Percentiles rank a stretch among this genome's conserved stretches.
Evolutionary conservation across 371 early-diverging fungal genomes (phyloP).

Genomic region (Mortierella polycephala): DNA sequence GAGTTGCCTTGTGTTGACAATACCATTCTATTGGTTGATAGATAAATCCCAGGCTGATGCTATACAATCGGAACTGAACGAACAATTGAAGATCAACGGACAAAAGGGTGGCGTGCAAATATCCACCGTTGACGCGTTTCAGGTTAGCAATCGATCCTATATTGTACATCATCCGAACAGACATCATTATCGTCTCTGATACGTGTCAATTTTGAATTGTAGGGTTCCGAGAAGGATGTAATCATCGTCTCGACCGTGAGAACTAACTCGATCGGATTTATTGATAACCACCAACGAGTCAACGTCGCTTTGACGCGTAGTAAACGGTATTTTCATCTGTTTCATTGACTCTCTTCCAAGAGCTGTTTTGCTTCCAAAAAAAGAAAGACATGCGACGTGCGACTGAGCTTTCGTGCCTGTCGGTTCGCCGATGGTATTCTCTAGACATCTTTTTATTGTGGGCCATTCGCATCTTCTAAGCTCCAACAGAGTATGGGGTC

Average conservation of each 20-base stretch:
- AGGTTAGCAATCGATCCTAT: slow-evolving; percentile 7
- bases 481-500: slow-evolving; percentile 33
- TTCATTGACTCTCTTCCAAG: too few relatives aligned
- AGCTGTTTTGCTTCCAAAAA: neutral
- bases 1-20: too few relatives aligned
- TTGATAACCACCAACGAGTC: slow-evolving; percentile 65
- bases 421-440: neutral
- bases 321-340: slow-evolving; percentile 45
- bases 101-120: slow-evolving; percentile 59
- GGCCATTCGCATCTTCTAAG: slow-evolving; percentile 57
- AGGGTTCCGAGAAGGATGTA: slow-evolving; percentile 88
- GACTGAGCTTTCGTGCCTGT: too few relatives aligned
- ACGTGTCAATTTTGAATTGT: neutral
- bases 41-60: slow-evolving; percentile 78
- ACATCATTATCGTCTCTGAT: neutral
- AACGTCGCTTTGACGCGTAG: slow-evolving; percentile 74
- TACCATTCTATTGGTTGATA: slow-evolving; percentile 20
- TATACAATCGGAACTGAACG: slow-evolving; percentile 54
- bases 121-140: slow-evolving; percentile 90
- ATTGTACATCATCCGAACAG: too few relatives aligned
- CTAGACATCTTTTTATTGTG: slow-evolving; percentile 72
- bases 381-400: too few relatives aligned
- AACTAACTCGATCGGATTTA: slow-evolving; percentile 65
- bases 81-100: slow-evolving; percentile 13
- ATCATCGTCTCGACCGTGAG: slow-evolving; percentile 83